Evolutionary conservation across 2,329 filamentous ascomycete genomes (phyloP), one percentile per base, ranked within the genome.

Genomic region (Pseudogymnoascus sp.): DNA sequence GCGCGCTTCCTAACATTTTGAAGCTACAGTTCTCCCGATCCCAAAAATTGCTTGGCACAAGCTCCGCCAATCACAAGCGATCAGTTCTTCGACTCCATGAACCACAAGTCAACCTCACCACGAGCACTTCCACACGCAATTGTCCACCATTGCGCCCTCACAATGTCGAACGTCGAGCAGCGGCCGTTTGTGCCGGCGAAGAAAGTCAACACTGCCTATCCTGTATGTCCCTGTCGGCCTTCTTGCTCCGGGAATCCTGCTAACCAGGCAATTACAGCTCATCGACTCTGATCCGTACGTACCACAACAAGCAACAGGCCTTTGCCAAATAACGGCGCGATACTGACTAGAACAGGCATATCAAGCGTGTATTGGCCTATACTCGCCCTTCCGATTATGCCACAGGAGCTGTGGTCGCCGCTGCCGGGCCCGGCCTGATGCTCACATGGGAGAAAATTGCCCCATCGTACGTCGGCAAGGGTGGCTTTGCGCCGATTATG

Each of bases 281-380:
- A 97, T 99, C 78, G 94, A 99, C 82, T 95, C 91, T 80, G 94
- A 99, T 78, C 94, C 94, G 92, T 97, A 92, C 75, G 88, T 77
- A 66, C 66, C 69, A 74, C 64, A 45, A 30, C 30, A 38, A 60
- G 35, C 55, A 25, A 16, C 35, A 38, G 33, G n/a, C 23, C 33
- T 25, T 39, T 28, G 8, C 33, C 36, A 62, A 19, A 22, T 52
- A 23, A 23, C 36, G 45, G n/a, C 6, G 38, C 38, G 36, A 49
- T 63, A 80, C 70, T 71, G 69, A 68, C 69, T 67, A 25, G 22
- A 65, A 62, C 70, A 96, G 91, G 72, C 94, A 99, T 78, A 89
- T 97, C 77, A 91, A 86, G 77, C 88, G 94, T 74, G 94, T 97
- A 16, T 76, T 97, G 67, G 78, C 85, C 73, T 99, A 99, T 83